Evolutionary conservation across 148 eudicot genomes (phyloP).

Genomic region (Mesembryanthemum crystallinum): DNA sequence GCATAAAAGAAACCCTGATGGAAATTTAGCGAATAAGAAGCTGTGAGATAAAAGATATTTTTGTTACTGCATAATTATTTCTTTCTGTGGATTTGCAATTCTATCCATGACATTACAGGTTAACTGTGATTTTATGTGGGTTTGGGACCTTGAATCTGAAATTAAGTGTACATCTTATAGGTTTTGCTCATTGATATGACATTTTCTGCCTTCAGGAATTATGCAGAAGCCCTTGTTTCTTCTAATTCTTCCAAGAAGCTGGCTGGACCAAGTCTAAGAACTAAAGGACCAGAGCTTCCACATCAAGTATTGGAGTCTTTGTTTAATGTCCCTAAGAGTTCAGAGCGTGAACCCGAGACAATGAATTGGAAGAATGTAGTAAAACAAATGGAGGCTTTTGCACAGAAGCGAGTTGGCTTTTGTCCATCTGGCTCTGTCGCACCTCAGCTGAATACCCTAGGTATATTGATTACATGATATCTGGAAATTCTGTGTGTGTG

Average conservation of each 20-base stretch:
- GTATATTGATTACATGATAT: constrained; percentile 34
- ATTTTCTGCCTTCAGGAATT: constrained; percentile 44
- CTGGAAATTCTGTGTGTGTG: constrained; percentile 7
- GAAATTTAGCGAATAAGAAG: not conserved
- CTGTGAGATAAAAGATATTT: not conserved
- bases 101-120: not conserved
- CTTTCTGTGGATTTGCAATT: not conserved
- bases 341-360: constrained; percentile 59
- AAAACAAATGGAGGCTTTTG: constrained; percentile 76
- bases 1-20: not conserved
- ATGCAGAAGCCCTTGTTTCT: constrained; percentile 51
- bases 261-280: constrained; percentile 26
- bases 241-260: constrained; percentile 37
- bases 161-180: not conserved
- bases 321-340: constrained; percentile 58
- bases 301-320: constrained; percentile 71
- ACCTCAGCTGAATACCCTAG: constrained; percentile 35
- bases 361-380: constrained; percentile 92
- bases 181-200: constrained; percentile 17
- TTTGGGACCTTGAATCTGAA: not conserved
- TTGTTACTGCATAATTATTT: not conserved
- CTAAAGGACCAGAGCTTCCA: constrained; percentile 54
- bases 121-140: not conserved
- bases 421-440: constrained; percentile 40
- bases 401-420: constrained; percentile 48